Conservation (phyloP, 2,329 filamentous ascomycete genomes). For the Colletotrichum filicis region DNA sequence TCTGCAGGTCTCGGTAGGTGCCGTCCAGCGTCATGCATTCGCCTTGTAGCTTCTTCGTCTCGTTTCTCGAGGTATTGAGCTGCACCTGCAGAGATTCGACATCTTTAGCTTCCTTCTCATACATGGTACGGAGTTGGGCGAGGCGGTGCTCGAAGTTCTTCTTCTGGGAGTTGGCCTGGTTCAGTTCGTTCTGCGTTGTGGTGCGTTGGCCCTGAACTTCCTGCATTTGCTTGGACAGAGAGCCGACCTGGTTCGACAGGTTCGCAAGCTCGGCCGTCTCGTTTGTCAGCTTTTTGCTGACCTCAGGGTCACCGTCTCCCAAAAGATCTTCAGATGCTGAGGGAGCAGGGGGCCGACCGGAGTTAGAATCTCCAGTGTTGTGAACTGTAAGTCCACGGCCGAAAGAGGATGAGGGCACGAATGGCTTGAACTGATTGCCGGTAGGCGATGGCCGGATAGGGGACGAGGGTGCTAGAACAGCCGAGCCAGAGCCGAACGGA, state of each 20-base stretch:
- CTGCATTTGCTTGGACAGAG: constrained; percentile 92
- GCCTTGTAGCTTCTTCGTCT: constrained; percentile 85
- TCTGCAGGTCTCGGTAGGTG: constrained; percentile 82
- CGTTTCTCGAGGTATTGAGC: constrained; percentile 77
- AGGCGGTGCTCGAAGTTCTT: constrained; percentile 91
- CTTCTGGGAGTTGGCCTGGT: constrained; percentile 86
- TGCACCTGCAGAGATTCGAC: constrained; percentile 88
- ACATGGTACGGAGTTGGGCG: constrained; percentile 85
- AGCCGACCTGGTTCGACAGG: constrained; percentile 93
- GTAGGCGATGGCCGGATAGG: constrained; percentile 60
- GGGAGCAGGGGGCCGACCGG: constrained; percentile 52
- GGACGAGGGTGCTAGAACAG: constrained; percentile 62
- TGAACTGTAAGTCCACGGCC: constrained; percentile 84
- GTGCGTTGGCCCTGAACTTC: constrained; percentile 86
- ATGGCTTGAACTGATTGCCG: constrained; percentile 80
- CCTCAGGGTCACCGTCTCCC: constrained; percentile 89
- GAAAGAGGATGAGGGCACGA: constrained; percentile 92
- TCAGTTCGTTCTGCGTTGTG: constrained; percentile 83
- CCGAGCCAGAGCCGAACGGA: constrained; percentile 67
- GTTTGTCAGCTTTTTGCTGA: constrained; percentile 86
- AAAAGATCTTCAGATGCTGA: constrained; percentile 81
- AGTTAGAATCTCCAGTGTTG: constrained; percentile 72
- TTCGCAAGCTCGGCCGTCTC: constrained; percentile 96
- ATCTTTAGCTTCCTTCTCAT: constrained; percentile 92
- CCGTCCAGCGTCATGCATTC: constrained; percentile 88